Evolutionary conservation across 345 rosid species (phyloP), one percentile per base, ranked within the genome.

Genomic region (Pistacia atlantica): DNA sequence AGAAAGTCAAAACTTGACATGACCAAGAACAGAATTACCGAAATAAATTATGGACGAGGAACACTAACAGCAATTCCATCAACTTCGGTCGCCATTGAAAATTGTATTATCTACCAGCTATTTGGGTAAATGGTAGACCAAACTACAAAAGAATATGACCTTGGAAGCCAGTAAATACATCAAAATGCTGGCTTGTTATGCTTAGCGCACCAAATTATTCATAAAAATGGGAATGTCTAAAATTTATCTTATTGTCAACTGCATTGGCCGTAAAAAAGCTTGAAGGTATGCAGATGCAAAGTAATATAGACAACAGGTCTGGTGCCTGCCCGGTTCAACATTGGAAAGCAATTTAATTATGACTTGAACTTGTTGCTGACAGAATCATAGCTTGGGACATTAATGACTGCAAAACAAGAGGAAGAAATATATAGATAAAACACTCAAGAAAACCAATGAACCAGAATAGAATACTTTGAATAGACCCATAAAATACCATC

Each of bases 351-450:
- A 20, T 11, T 62, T 81, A 67, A 80, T 81, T 85, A 80, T 20
- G 75, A 77, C 65, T 83, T 84, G 88, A 92, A 89, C 80, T 80
- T 85, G 77, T 86, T 74, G 91, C 89, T 80, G 68, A 92, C 83
- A 11, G 87, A 71, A 69, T 90, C 94, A 55, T 94, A 92, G 83
- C 84, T 92, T 60, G 97, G 97, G 78, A 92, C 87, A 80, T 80
- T 65, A 59, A 72, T 58, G 80, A 89, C 89, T 89, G 88, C 80
- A 82, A 74, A 72, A 58, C 2, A 22, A 16, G 13, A 18, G 69
- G 37, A 3, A 25, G 13, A 66, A 64, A 20, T 8, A 68, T 67
- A 35, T 64, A 7, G 51, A 76, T 45, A 49, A 49, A 75, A 67
- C 18, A 63, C 14, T 17, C 58, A 33, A n/a, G 69, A 62, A 49